phyloP scores from a whole-genome alignment of 371 early-diverging fungal genomes.

The Haplosporangium sp. region DNA sequence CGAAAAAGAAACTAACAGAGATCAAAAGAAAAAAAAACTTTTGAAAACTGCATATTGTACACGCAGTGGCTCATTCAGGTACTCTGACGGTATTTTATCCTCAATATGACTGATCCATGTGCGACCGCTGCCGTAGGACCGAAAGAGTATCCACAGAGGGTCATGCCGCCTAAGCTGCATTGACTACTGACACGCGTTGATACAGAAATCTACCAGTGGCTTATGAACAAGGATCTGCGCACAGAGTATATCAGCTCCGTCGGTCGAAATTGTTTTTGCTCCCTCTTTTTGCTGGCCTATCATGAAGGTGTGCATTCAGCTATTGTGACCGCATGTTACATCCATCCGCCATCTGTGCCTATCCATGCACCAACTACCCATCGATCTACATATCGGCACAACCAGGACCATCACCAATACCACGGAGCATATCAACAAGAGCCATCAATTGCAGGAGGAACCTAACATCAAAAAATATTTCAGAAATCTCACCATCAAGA shows the following conservation, averaged over 20 bases:
- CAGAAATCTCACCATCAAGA: neutral
- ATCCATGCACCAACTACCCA: constrained; percentile 3
- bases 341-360: constrained; percentile 6
- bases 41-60: no score
- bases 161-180: no score
- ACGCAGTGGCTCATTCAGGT: no score
- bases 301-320: constrained; percentile 29
- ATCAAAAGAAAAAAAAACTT: no score
- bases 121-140: no score
- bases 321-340: neutral
- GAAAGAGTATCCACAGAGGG: no score
- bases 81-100: no score
- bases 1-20: no score
- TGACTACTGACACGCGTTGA: neutral
- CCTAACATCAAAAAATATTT: neutral
- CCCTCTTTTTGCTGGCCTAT: constrained; percentile 33
- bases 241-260: no score
- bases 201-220: constrained; percentile 1
- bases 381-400: constrained; percentile 3
- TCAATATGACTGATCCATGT: no score
- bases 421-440: neutral
- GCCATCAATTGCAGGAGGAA: neutral
- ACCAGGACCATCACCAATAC: neutral
- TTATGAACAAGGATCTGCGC: neutral
- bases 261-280: constrained; percentile 12